Evolutionary conservation across 768 basidiomycete genomes (phyloP).

Genomic region (Hydnomerulius pinastri): DNA sequence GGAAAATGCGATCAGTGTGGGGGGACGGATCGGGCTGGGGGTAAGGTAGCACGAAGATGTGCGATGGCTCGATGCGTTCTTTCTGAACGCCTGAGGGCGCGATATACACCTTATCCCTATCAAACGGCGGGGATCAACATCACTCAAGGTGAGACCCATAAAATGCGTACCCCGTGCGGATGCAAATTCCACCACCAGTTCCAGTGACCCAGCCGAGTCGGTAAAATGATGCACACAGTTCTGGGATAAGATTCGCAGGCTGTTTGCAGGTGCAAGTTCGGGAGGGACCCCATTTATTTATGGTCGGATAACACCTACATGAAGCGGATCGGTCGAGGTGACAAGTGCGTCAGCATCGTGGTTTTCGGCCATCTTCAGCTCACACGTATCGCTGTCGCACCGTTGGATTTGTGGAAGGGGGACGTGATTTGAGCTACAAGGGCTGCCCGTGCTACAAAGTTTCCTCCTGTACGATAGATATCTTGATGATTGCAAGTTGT

Average conservation of each 20-base stretch:
- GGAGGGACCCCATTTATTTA: not conserved
- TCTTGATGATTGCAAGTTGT: too few species aligned
- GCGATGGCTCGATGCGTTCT: conserved; percentile 77
- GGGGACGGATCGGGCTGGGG: conserved; percentile 60
- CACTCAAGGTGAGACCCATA: not conserved
- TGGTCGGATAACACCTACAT: conserved; percentile 42
- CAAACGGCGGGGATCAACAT: not conserved
- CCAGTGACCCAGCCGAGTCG: conserved; percentile 91
- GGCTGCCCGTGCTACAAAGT: too few species aligned
- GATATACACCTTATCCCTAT: conserved; percentile 77
- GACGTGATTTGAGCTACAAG: too few species aligned
- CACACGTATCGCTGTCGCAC: not conserved
- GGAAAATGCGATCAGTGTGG: conserved; percentile 71
- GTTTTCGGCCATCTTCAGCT: conserved; percentile 16
- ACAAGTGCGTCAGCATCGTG: conserved; percentile 51
- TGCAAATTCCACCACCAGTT: conserved; percentile 81
- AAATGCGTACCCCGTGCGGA: conserved; percentile 58
- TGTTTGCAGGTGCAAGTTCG: conserved; percentile 30
- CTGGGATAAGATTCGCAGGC: conserved; percentile 91
- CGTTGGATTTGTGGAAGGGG: not conserved
- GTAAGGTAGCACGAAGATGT: conserved; percentile 87
- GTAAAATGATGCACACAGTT: conserved; percentile 84
- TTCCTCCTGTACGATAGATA: too few species aligned
- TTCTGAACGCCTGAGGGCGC: conserved; percentile 92
- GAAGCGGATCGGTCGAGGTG: conserved; percentile 58